Evolutionary conservation across 345 rosid genomes (phyloP).

Genomic region (Luvunga scandens): DNA sequence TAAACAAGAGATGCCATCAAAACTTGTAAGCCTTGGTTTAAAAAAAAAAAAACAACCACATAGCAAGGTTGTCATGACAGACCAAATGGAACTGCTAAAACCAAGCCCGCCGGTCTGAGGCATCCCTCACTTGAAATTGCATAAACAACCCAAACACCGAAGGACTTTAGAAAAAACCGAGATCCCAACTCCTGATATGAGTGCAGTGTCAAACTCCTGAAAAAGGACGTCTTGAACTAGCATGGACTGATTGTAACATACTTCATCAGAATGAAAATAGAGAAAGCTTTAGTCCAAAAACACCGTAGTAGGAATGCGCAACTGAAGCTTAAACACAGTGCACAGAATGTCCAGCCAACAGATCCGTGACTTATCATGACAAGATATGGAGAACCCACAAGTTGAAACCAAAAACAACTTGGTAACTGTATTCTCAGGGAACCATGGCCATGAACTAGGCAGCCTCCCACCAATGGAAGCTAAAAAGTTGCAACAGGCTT

Average conservation of each 20-base stretch:
- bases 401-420: slow-evolving; percentile 31
- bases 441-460: slow-evolving; percentile 33
- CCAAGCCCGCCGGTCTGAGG: slow-evolving; percentile 23
- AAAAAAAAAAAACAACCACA: slow-evolving; percentile 19
- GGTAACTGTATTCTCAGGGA: slow-evolving; percentile 36
- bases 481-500: slow-evolving; percentile 43
- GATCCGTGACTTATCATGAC: slow-evolving; percentile 7
- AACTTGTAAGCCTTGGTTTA: neutral
- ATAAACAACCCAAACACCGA: slow-evolving; percentile 21
- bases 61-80: slow-evolving; percentile 16
- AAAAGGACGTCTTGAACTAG: slow-evolving; percentile 10
- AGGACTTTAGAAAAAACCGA: neutral
- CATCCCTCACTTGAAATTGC: slow-evolving; percentile 23
- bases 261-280: slow-evolving; percentile 19
- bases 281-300: slow-evolving; percentile 21
- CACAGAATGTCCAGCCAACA: slow-evolving; percentile 28
- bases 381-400: slow-evolving; percentile 14
- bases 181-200: neutral
- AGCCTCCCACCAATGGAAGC: slow-evolving; percentile 27
- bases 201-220: slow-evolving; percentile 2
- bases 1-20: slow-evolving; percentile 23
- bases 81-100: slow-evolving; percentile 15
- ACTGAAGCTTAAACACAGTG: slow-evolving; percentile 27
- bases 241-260: slow-evolving; percentile 19
- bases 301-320: slow-evolving; percentile 1